Evolutionary conservation across 2,329 filamentous ascomycete genomes (phyloP), one percentile per base, ranked within the genome.

Genomic region (Dissoconium aciculare): DNA sequence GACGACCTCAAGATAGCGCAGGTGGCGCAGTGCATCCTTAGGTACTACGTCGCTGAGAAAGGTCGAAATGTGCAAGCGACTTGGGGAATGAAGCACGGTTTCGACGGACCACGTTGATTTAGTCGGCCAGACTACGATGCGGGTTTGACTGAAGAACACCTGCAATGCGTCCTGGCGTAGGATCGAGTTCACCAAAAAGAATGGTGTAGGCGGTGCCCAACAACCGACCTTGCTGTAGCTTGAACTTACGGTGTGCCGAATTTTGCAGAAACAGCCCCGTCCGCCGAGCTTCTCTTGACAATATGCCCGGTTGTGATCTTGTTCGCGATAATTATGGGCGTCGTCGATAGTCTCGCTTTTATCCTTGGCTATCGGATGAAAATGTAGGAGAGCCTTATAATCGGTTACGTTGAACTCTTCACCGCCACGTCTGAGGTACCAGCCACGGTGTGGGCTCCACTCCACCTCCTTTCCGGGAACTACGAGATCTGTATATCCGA

Each of bases 371-470:
- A 23, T 23, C 19, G 19, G 19, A n/a, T 23, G 19, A 23, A 23
- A n/a, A 23, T 23, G 19, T 23, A n/a, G n/a, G n/a, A 23, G 19
- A 23, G 8, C 8, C n/a, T 8, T n/a, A 23, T 8, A 8, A 8
- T 8, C 8, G 8, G 19, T 23, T 23, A 8, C 19, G 8, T 23
- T 8, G 19, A 23, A 23, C 19, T 23, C 19, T 8, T 8, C 8
- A n/a, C 19, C 19, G n/a, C 19, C n/a, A 23, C 19, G 19, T 8
- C 19, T 8, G 19, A 23, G 19, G 19, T 23, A 23, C 19, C 19
- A 23, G n/a, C 19, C 19, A 23, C 19, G 19, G n/a, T 23, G n/a
- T 23, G 19, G 19, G 19, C 19, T 23, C 19, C 19, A 23, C n/a
- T 23, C 19, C n/a, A 23, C 19, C n/a, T 23, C 19, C 8, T 23